Conservation (phyloP, 148 eudicot genomes). For the Camellia lanceoleosa region DNA sequence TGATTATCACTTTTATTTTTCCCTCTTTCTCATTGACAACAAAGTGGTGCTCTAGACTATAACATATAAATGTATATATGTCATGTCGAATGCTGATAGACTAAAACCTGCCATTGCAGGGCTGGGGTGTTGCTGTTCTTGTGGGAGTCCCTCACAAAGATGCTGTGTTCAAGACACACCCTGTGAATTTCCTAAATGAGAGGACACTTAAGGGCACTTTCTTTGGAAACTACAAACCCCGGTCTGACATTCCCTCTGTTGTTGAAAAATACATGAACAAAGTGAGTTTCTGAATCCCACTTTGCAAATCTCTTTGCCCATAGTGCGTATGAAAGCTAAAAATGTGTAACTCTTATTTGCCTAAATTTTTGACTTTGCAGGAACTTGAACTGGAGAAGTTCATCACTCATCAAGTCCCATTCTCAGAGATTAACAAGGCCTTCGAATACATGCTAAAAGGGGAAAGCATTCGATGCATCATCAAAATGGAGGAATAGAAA, state of each 20-base stretch:
- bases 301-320: neutral
- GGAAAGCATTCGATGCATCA: constrained; percentile 21
- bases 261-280: constrained; percentile 78
- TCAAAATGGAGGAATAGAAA: constrained; percentile 6
- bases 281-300: constrained; percentile 23
- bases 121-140: constrained; percentile 92
- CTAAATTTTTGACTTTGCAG: constrained; percentile 16
- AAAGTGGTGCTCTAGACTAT: neutral
- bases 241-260: constrained; percentile 55
- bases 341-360: neutral
- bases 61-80: no score
- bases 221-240: constrained; percentile 84
- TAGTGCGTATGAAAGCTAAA: no score
- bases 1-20: no score
- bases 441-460: constrained; percentile 49
- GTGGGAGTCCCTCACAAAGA: constrained; percentile 78
- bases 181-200: constrained; percentile 17
- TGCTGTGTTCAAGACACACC: constrained; percentile 59
- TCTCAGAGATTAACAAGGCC: constrained; percentile 56
- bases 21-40: neutral
- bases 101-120: constrained; percentile 29
- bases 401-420: constrained; percentile 43
- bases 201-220: constrained; percentile 87
- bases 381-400: constrained; percentile 53
- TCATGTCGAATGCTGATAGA: no score